Evolutionary conservation across 768 basidiomycete species (phyloP), one percentile per base, ranked within the genome.

Genomic region (Lactarius hengduanensis): DNA sequence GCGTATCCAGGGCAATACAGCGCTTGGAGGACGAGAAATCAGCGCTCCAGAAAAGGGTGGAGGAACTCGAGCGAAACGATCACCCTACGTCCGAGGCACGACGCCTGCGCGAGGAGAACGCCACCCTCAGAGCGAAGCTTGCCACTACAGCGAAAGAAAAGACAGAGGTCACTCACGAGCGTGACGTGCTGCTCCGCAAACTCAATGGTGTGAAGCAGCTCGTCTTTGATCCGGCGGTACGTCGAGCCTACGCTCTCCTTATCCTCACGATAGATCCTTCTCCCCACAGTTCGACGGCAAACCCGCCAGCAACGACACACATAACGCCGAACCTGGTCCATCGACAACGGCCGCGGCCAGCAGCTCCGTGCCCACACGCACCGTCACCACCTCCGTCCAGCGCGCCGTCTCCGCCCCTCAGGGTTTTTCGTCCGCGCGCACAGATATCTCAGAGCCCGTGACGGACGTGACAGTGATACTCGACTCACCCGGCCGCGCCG

Each of bases 1-100:
- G 76, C 55, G 66, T 65, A 50, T 67, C 74, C 3, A 66, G 55
- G 1, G 59, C 72, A 45, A 47, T 70, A n/a, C 71, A 68, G 16
- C 71, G 67, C 11, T 36, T 72, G n/a, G 72, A 75, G 36, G 74
- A 75, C 36, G 67, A 72, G 15, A 68, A 70, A 53, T 56, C 69
- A 56, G 70, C 66, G 43, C 69, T 75, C 10, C 67, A 69, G 26
- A 70, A 64, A 38, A 78, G 79, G 38, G 72, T 78, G 16, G 70
- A 75, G 13, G 78, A 81, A 30, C 77, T 83, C 30, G 79, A 85
- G 20, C 66, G 45, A n/a, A 26, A 40, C 64, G 68, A 71, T 20
- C 69, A 71, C 16, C 70, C 71, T 47, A 73, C 61, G 1, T 59
- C 26, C 0, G 68, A 71, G 5, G 43, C 59, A 16, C 62, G 56